Evolutionary conservation across 208 protist genomes (phyloP).

Genomic region (Polymyxa betae): DNA sequence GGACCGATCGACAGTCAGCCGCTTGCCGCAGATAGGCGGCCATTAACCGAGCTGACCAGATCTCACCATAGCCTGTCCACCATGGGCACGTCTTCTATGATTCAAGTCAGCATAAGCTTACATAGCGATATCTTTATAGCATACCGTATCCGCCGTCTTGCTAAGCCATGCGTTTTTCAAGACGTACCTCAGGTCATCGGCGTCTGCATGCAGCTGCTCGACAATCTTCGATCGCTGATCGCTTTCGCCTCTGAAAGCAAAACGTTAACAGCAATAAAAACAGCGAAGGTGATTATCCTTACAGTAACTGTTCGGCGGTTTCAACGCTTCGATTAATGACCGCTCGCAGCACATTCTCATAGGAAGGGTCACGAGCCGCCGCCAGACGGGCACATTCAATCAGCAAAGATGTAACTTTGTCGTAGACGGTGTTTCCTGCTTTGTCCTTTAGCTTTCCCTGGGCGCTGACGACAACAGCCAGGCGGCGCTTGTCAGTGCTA

Average conservation of each 20-base stretch:
- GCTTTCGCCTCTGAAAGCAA: neutral
- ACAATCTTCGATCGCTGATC: neutral
- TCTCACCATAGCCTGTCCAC: conserved; percentile 65
- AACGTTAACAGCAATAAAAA: too few relatives aligned
- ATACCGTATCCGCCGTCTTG: neutral
- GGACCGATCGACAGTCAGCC: neutral
- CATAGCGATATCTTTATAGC: too few relatives aligned
- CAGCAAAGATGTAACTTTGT: conserved; percentile 2
- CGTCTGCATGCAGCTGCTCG: neutral
- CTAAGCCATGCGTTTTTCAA: neutral
- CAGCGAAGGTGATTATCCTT: too few relatives aligned
- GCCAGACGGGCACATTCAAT: neutral
- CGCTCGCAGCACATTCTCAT: conserved; percentile 36
- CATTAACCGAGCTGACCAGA: conserved; percentile 63
- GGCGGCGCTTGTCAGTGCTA: neutral
- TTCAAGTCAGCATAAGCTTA: too few relatives aligned
- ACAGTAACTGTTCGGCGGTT: neutral
- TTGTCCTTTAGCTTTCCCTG: neutral
- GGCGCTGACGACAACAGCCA: neutral
- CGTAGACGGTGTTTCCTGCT: neutral
- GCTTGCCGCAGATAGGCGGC: conserved; percentile 44
- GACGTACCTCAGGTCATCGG: neutral
- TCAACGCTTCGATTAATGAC: neutral
- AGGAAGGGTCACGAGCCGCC: neutral
- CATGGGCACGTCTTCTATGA: neutral